phyloP scores from a whole-genome alignment of 768 basidiomycete genomes.

The Rhodotorula paludigena region DNA sequence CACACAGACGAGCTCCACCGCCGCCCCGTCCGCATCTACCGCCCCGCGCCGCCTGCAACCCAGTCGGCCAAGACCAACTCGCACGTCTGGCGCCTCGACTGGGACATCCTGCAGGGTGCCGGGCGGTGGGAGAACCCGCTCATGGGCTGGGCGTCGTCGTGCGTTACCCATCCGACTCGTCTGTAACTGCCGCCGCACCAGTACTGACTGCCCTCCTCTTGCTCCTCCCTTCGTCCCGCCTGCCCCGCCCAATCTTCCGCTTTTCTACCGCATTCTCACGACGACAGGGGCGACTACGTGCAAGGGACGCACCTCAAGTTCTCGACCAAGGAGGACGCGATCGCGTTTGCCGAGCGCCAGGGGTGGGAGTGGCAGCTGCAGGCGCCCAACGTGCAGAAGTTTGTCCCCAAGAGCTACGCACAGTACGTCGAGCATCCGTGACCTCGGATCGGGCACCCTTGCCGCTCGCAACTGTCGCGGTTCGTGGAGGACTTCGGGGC shows the following conservation, averaged over 20 bases:
- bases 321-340: constrained; percentile 44
- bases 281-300: constrained; percentile 32
- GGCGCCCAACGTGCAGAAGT: constrained; percentile 49
- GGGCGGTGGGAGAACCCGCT: constrained; percentile 97
- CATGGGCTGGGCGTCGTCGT: constrained; percentile 97
- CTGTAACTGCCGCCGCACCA: not conserved
- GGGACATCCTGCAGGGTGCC: constrained; percentile 78
- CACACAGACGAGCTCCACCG: constrained; percentile 70
- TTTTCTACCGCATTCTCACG: not conserved
- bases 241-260: too few species aligned
- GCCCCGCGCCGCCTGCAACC: constrained; percentile 81
- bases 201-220: not conserved
- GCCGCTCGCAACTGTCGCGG: too few species aligned
- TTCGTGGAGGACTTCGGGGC: too few species aligned
- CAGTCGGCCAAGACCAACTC: constrained; percentile 83
- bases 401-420: constrained; percentile 49
- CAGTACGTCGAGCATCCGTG: constrained; percentile 27
- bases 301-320: constrained; percentile 47
- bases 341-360: constrained; percentile 84
- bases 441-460: not conserved
- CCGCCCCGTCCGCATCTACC: constrained; percentile 83
- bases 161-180: constrained; percentile 46
- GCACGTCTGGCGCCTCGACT: constrained; percentile 89
- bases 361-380: constrained; percentile 61
- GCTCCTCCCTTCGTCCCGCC: too few species aligned